Percentiles rank a stretch among this genome's conserved stretches.
phyloP scores from a whole-genome alignment of 1,139 yeast species.

The Diutina mesorugosa region DNA sequence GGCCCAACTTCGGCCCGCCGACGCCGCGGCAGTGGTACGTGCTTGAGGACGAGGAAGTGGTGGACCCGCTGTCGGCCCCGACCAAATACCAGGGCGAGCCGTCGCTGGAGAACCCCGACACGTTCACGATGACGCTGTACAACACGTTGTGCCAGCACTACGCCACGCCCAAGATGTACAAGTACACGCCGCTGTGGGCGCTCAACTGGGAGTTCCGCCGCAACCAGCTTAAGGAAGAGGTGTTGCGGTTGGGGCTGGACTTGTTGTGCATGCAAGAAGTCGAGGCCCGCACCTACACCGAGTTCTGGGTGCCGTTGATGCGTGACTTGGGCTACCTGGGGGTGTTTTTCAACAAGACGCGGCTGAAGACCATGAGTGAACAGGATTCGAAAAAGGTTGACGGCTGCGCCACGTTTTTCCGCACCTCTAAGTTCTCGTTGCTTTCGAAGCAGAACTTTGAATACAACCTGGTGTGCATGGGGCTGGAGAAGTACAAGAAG shows the following conservation, averaged over 20 bases:
- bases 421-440: constrained; percentile 52
- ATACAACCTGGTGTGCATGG: constrained; percentile 80
- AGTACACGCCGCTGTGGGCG: constrained; percentile 97
- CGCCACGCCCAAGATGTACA: constrained; percentile 86
- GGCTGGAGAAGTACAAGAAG: constrained; percentile 79
- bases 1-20: constrained; percentile 54
- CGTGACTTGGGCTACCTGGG: constrained; percentile 69
- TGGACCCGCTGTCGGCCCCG: constrained; percentile 22
- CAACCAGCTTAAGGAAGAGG: constrained; percentile 60
- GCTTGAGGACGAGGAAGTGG: constrained; percentile 59
- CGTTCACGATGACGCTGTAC: constrained; percentile 73
- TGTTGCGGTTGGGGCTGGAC: constrained; percentile 54
- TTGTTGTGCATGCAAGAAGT: constrained; percentile 91
- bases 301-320: constrained; percentile 73
- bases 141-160: constrained; percentile 92
- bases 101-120: constrained; percentile 3
- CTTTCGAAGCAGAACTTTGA: constrained; percentile 67
- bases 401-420: constrained; percentile 92
- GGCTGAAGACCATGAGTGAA: constrained; percentile 86
- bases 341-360: constrained; percentile 71
- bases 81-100: constrained; percentile 15
- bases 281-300: constrained; percentile 76
- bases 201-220: constrained; percentile 88
- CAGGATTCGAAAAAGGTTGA: constrained; percentile 82
- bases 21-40: constrained; percentile 74